Conservation (phyloP, 1,139 yeast species). For the Suhomyces atakaporum region DNA sequence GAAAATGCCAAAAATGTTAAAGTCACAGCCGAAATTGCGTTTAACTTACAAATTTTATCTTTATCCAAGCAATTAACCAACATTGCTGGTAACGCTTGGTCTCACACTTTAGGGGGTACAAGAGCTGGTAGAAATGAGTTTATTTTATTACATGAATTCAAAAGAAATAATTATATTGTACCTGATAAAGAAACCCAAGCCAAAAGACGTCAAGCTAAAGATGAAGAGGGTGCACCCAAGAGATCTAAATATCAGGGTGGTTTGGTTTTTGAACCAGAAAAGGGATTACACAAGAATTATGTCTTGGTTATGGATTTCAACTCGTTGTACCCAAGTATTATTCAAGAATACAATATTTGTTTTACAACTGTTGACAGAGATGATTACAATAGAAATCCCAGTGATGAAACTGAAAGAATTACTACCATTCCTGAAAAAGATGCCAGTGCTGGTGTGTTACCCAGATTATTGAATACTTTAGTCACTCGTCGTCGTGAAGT, state of each 20-base stretch:
- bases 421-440: constrained; percentile 71
- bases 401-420: constrained; percentile 65
- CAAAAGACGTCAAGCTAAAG: constrained; percentile 39
- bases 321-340: constrained; percentile 94
- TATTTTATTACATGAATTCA: constrained; percentile 89
- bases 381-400: constrained; percentile 42
- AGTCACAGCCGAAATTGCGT: constrained; percentile 76
- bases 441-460: constrained; percentile 76
- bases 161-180: constrained; percentile 74
- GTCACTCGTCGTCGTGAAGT: constrained; percentile 94
- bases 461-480: constrained; percentile 76
- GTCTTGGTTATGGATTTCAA: constrained; percentile 97
- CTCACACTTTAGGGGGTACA: constrained; percentile 91
- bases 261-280: constrained; percentile 94
- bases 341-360: constrained; percentile 95
- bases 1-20: constrained; percentile 71
- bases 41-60: constrained; percentile 81
- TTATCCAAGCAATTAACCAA: constrained; percentile 89
- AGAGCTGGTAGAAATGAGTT: constrained; percentile 96
- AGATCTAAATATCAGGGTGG: constrained; percentile 95
- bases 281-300: constrained; percentile 88
- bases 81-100: constrained; percentile 97
- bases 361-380: constrained; percentile 91
- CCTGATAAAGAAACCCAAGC: constrained; percentile 75
- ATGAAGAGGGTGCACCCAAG: constrained; percentile 54